phyloP scores from a whole-genome alignment of 768 basidiomycete genomes.

The Termitomyces sp. region DNA sequence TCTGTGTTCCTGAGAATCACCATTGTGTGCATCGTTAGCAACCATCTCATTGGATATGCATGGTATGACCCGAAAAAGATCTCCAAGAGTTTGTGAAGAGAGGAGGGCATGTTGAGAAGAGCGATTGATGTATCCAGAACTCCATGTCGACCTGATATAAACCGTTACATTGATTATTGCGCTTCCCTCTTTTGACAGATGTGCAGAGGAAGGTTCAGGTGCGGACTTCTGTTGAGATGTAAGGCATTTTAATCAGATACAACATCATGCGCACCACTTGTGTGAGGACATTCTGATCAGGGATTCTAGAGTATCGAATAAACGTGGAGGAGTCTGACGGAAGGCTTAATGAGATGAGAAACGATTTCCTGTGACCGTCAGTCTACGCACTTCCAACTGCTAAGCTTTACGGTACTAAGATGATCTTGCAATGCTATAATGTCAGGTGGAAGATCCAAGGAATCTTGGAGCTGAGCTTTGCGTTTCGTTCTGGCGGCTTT shows the following conservation, averaged over 20 bases:
- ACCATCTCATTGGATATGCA: constrained; percentile 56
- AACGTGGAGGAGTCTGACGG: constrained; percentile 50
- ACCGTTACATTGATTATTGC: constrained; percentile 56
- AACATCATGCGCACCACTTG: constrained; percentile 27
- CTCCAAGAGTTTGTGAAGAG: constrained; percentile 68
- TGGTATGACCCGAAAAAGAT: constrained; percentile 52
- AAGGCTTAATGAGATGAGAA: constrained; percentile 17
- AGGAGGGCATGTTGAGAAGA: constrained; percentile 63
- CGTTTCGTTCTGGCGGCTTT: constrained; percentile 26
- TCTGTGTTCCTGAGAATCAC: neutral
- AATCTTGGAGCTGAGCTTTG: constrained; percentile 28
- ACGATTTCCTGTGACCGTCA: neutral
- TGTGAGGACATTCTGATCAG: constrained; percentile 58
- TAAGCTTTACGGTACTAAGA: constrained; percentile 47
- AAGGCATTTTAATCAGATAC: neutral
- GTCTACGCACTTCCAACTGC: constrained; percentile 54
- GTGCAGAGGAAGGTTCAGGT: constrained; percentile 16
- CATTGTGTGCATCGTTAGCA: constrained; percentile 27
- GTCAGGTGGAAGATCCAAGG: constrained; percentile 36
- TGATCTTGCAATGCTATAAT: constrained; percentile 41
- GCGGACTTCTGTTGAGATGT: constrained; percentile 19
- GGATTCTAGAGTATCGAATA: constrained; percentile 55
- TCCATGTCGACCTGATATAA: constrained; percentile 57
- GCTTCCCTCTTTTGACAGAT: constrained; percentile 20
- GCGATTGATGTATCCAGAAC: constrained; percentile 50